Evolutionary conservation across 306 rosid genomes (phyloP).

Genomic region (Fragaria vesca): DNA sequence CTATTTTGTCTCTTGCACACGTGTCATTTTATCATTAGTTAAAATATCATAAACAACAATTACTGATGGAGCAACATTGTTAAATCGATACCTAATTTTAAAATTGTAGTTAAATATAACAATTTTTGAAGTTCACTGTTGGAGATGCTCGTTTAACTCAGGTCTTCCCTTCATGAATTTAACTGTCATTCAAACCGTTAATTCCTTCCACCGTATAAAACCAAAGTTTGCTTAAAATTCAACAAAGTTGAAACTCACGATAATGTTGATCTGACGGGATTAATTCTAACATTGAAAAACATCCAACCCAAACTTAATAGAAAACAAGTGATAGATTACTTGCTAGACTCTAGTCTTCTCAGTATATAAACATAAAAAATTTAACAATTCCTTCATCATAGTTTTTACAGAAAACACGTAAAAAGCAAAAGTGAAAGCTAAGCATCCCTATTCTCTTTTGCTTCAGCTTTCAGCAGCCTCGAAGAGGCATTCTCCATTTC

Average conservation of each 20-base stretch:
- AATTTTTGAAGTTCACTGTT: too few relatives aligned
- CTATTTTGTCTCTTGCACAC: too few relatives aligned
- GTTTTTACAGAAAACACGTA: not conserved
- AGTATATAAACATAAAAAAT: not conserved
- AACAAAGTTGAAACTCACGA: not conserved
- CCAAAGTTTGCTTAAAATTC: not conserved
- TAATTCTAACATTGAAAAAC: not conserved
- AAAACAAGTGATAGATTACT: not conserved
- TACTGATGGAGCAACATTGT: too few relatives aligned
- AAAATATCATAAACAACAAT: too few relatives aligned
- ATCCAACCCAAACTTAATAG: not conserved
- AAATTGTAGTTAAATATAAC: too few relatives aligned
- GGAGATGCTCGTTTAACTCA: too few relatives aligned
- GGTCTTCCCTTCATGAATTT: not conserved
- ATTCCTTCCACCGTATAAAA: not conserved
- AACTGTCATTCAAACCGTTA: not conserved
- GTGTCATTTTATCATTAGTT: too few relatives aligned
- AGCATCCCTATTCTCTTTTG: constrained; percentile 5
- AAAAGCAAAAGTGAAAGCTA: constrained; percentile 25
- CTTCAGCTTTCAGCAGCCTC: constrained; percentile 50
- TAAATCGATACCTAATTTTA: too few relatives aligned
- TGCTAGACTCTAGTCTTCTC: not conserved
- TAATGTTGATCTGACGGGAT: not conserved
- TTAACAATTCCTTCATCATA: not conserved
- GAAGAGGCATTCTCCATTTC: constrained; percentile 35